Base-by-base conservation (phyloP, 768 basidiomycete species). In the Auricularia sp. region DNA sequence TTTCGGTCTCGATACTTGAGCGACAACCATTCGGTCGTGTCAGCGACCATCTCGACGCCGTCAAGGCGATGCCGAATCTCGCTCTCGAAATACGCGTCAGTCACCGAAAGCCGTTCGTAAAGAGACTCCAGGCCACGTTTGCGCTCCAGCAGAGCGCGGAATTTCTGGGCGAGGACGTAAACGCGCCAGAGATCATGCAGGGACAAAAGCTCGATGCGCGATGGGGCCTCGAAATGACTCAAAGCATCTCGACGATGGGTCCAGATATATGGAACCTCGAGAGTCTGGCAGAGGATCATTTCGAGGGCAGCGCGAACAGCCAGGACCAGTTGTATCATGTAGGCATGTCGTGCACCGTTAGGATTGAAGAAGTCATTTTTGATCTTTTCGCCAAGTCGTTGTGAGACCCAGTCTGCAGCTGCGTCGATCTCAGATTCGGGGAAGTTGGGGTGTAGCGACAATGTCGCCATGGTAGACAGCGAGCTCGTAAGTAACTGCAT, bases 251-350 rank as follows among this genome's bases (percentile, higher is more conserved):
- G 84, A 70, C 91, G 92, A 79, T 98, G 93, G 18, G 86, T 85
- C 89, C 90, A 97, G 67, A 98, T 86, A 76, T 94, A 95, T 0
- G 97, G 94, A 6, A 98, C 95, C 74, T 99, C 97, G 68, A 90
- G 88, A 70, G 92, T 85, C 54, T 93, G 85, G 62, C 92, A 76
- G 75, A 98, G 95, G 64, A 98, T 80, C 73, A 86, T 91, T 39
- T 86, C 82, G 42, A 99, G 80, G 59, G 88, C 85, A 68, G 81
- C 84, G 1, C 88, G 85, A 66, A 98, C 90, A 3, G 94, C 91
- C 66, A 84, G 76, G 65, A 93, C 86, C 65, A 97, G 79, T 8
- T 86, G 82, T 37, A 82, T 78, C 47, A 87, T 82, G 65, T 91
- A 83, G 54, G 83, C 76, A 51, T 81, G 77, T 67, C 82, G 82